Percentiles rank a stretch among this genome's conserved stretches.
These are phyloP conservation scores for Aspergillus asperescens DNA, from an alignment of 495 filamentous ascomycete species.

Conservation along the genomic window DNA sequence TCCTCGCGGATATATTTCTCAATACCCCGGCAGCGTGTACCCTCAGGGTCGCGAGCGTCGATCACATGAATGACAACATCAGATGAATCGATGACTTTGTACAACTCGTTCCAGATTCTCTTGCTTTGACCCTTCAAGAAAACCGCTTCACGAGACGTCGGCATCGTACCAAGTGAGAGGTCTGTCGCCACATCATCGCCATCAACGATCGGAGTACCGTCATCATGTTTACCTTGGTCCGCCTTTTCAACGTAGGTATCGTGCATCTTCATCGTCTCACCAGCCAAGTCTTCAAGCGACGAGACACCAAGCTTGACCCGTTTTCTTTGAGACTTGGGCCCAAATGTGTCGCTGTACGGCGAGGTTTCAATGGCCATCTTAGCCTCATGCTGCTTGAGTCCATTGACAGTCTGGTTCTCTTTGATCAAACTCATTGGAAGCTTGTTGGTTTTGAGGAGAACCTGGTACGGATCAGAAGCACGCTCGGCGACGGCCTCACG, in stretches of 20 bases:
- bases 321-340: conserved; percentile 89
- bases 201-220: conserved; percentile 54
- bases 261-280: conserved; percentile 68
- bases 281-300: conserved; percentile 75
- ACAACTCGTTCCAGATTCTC: conserved; percentile 98
- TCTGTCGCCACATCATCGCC: conserved; percentile 50
- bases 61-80: conserved; percentile 94
- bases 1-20: conserved; percentile 93
- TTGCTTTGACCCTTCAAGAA: conserved; percentile 93
- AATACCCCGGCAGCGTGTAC: conserved; percentile 80
- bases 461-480: conserved; percentile 83
- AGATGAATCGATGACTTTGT: conserved; percentile 95
- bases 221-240: conserved; percentile 66
- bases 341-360: conserved; percentile 86
- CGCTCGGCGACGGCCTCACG: conserved; percentile 88
- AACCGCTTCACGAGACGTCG: conserved; percentile 76
- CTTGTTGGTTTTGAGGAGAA: conserved; percentile 91
- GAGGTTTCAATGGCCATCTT: conserved; percentile 89
- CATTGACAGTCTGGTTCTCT: conserved; percentile 61
- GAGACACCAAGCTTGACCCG: conserved; percentile 79
- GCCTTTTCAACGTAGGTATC: conserved; percentile 71
- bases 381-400: conserved; percentile 83
- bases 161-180: conserved; percentile 43
- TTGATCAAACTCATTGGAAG: conserved; percentile 77
- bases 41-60: conserved; percentile 85